Percentiles rank a stretch among this genome's conserved stretches.
These are phyloP conservation scores for Brassica cretica DNA, from an alignment of 345 rosid genomes.

Conservation along the genomic window DNA sequence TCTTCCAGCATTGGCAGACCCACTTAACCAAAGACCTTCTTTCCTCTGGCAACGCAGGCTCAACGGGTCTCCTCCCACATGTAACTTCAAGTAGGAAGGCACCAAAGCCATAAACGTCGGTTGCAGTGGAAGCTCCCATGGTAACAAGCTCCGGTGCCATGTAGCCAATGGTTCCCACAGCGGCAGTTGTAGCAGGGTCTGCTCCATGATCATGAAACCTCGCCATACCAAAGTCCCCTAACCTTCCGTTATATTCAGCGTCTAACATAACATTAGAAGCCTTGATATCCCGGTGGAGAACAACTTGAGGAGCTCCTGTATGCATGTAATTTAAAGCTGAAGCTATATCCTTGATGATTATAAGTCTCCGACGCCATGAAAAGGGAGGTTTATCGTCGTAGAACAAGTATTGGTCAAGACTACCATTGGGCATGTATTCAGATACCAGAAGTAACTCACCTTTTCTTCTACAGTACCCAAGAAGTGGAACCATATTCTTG, in stretches of 20 bases:
- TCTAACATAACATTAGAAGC: constrained; percentile 52
- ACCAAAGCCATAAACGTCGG: constrained; percentile 53
- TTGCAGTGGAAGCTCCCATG: constrained; percentile 38
- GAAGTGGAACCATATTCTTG: constrained; percentile 50
- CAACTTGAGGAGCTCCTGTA: constrained; percentile 51
- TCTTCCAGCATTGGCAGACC: constrained; percentile 39
- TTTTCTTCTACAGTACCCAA: constrained; percentile 50
- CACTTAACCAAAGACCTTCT: constrained; percentile 37
- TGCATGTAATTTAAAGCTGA: constrained; percentile 47
- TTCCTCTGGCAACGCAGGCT: constrained; percentile 17
- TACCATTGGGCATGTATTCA: constrained; percentile 50
- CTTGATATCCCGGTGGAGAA: constrained; percentile 53
- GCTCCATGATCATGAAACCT: constrained; percentile 46
- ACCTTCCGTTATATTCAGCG: constrained; percentile 41
- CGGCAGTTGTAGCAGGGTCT: constrained; percentile 42
- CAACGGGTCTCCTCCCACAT: constrained; percentile 55
- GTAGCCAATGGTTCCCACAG: constrained; percentile 54
- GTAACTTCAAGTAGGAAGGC: constrained; percentile 46
- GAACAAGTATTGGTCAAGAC: constrained; percentile 47
- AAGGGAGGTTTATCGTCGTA: constrained; percentile 20
- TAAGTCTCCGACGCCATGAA: constrained; percentile 43
- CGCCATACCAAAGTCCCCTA: constrained; percentile 59
- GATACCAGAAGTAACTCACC: constrained; percentile 48
- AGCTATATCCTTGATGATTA: constrained; percentile 45
- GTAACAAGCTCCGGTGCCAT: constrained; percentile 49